Evolutionary conservation across 306 rosid genomes (phyloP), one percentile per base, ranked within the genome.

Genomic region (Hylodesmum podocarpum): DNA sequence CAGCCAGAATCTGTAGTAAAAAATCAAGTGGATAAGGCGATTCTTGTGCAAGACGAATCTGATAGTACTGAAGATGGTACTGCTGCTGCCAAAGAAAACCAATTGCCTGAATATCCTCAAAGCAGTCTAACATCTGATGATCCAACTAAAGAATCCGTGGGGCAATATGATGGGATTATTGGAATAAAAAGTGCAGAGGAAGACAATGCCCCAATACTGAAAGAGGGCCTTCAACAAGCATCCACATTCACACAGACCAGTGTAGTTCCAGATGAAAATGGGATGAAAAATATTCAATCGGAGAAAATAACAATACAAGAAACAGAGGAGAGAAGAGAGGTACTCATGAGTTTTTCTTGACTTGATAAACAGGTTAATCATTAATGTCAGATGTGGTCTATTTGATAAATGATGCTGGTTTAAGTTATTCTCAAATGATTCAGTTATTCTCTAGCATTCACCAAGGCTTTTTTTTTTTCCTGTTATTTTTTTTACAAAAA

Each of bases 261-360:
- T 77, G 74, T 82, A 40, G 87, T 73, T 80, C 70, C 77, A 27
- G 82, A 85, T 79, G 84, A 85, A 76, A 75, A 46, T 62, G 88
- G 37, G 54, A 39, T 15, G 10, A 50, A 82, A 85, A 68, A 70
- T 33, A 61, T 19, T 68, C 86, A 90, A 22, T 75, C 80, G n/a
- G 77, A 75, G 64, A 79, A 76, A 18, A 73, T 67, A 36, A 81
- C 49, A 65, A 16, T 39, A 22, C 75, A 76, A 33, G 82, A 62
- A 59, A 8, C 36, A 40, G 88, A 84, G 21, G 86, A 85, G 29
- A 86, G 34, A 76, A 71, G 40, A 46, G 83, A 91, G 97, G 98
- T 91, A 87, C n/a, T 53, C 27, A 49, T 58, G 79, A 34, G 66
- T 63, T 82, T 68, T 46, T 24, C 66, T 37, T 66, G 22, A 21